Percentiles rank a stretch among this genome's conserved stretches.
phyloP scores from a whole-genome alignment of 192 early-diverging fungal genomes.

The Podochytrium sp. region DNA sequence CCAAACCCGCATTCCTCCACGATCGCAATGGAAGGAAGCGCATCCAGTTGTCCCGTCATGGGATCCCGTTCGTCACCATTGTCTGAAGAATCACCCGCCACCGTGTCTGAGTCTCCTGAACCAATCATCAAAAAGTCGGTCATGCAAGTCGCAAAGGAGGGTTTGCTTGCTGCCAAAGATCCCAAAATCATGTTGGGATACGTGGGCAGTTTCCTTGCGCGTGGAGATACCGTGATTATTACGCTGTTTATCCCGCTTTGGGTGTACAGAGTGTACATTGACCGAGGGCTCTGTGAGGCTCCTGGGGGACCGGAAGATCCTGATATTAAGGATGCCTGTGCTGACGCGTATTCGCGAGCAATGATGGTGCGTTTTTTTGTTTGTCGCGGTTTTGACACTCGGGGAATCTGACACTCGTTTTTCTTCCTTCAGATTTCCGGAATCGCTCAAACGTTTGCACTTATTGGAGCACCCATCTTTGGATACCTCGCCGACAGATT shows the following conservation, averaged over 20 bases:
- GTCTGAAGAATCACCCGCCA: no score
- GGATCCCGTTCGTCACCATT: no score
- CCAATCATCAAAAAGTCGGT: no score
- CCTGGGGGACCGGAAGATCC: slow-evolving; percentile 37
- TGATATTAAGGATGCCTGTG: slow-evolving; percentile 45
- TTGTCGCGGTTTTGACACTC: not conserved
- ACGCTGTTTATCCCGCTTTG: slow-evolving; percentile 71
- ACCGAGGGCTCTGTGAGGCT: slow-evolving; percentile 52
- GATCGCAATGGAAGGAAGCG: no score
- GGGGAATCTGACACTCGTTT: not conserved
- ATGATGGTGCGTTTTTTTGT: slow-evolving; percentile 22
- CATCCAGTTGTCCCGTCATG: no score
- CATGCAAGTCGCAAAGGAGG: slow-evolving; percentile 47
- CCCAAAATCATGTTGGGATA: slow-evolving; percentile 66
- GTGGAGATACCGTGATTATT: slow-evolving; percentile 74
- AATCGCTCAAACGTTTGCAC: slow-evolving; percentile 65
- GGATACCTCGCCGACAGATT: slow-evolving; percentile 34
- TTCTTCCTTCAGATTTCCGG: slow-evolving; percentile 38
- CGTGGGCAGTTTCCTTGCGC: slow-evolving; percentile 67
- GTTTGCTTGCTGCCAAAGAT: slow-evolving; percentile 64
- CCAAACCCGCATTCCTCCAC: no score
- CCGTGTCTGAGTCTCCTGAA: no score
- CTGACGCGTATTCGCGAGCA: slow-evolving; percentile 45
- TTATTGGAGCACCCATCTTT: slow-evolving; percentile 67
- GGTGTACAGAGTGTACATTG: slow-evolving; percentile 63